Base-by-base conservation (phyloP, 169 alveolate species). In the Cryptosporidium meleagridis region DNA sequence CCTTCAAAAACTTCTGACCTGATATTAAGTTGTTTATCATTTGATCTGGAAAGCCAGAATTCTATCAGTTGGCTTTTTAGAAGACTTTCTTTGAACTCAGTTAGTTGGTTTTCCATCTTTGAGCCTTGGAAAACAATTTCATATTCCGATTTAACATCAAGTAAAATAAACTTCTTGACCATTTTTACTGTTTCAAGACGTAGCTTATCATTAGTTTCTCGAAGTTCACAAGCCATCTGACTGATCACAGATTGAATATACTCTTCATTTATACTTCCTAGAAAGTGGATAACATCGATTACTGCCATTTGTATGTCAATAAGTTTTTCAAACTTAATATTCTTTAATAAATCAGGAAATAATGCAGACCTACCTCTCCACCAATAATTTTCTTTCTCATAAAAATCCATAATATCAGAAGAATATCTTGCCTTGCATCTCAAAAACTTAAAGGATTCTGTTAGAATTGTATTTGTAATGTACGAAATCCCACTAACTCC, bases 401-500 rank as follows among this genome's bases (percentile, higher is more conserved):
- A 5, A 12, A 23, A 3, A 44, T 48, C 33, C 8, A 10, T 51
- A 21, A 21, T 18, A 21, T 48, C 48, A 26, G 29, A 14, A 16
- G 48, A 35, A 52, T 5, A 18, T 44, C 52, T 48, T 45, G 53
- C n/a, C n/a, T 37, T 41, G 18, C 18, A 51, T 18, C 68, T 75
- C 58, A 55, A 35, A 55, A 52, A 75, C 23, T 37, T 53, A 2
- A 75, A 8, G 18, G 71, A 26, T 21, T 75, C 73, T 12, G 35
- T 16, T 21, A 75, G 41, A 29, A 75, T 35, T 33, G 62, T 59
- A 55, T 75, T 75, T 5, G 73, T 75, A 29, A 33, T 37, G 58
- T 55, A 75, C 21, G 86, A 75, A 37, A 75, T 58, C 44, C 72
- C 68, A 39, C 86, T 75, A n/a, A 62, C 73, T 16, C 72, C 86